Conservation (phyloP, 768 basidiomycete genomes). For the Sarcomyxa edulis region DNA sequence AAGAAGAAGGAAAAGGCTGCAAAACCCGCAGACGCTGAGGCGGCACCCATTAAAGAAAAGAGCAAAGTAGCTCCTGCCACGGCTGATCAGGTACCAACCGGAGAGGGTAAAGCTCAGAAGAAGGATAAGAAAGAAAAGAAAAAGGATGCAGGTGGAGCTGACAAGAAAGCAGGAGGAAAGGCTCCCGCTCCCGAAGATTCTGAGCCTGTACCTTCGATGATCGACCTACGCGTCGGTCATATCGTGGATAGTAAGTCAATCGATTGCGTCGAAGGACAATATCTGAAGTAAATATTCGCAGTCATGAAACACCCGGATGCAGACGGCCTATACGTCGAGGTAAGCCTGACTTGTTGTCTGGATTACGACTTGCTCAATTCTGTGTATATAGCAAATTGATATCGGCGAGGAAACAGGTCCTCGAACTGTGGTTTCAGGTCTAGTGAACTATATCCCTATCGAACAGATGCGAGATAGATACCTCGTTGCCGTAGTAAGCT, state of each 20-base stretch:
- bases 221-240: constrained; percentile 91
- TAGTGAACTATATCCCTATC: constrained; percentile 94
- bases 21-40: constrained; percentile 17
- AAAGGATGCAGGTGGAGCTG: constrained; percentile 32
- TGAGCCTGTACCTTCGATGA: constrained; percentile 93
- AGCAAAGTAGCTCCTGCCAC: constrained; percentile 2
- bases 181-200: constrained; percentile 54
- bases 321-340: constrained; percentile 95
- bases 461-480: constrained; percentile 86
- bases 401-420: constrained; percentile 93
- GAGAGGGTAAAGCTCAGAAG: constrained; percentile 33
- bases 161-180: constrained; percentile 41
- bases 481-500: constrained; percentile 74
- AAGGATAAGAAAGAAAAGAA: constrained; percentile 61
- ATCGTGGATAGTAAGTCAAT: constrained; percentile 76
- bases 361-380: neutral
- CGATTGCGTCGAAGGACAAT: neutral
- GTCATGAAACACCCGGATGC: constrained; percentile 97
- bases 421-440: constrained; percentile 92
- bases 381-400: constrained; percentile 76
- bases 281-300: constrained; percentile 21
- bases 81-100: constrained; percentile 1
- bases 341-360: constrained; percentile 18
- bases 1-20: constrained; percentile 62
- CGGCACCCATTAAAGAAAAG: constrained; percentile 9